Evolutionary conservation across 495 filamentous ascomycete species (phyloP).

Genomic region (Trichoderma virens): DNA sequence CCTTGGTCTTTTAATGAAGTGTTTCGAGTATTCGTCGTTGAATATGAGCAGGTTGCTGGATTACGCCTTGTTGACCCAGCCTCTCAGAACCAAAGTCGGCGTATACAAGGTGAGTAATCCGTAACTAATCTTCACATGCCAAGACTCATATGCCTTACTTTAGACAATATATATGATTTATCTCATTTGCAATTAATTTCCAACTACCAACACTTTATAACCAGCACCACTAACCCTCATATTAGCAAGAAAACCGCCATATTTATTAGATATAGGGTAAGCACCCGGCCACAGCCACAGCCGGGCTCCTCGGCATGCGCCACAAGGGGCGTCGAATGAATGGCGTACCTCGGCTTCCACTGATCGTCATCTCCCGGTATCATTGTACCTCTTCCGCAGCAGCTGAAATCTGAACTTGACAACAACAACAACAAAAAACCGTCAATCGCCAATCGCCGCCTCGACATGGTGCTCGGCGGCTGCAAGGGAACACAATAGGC

Average conservation of each 20-base stretch:
- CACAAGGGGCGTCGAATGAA: too few relatives aligned
- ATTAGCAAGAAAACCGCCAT: too few relatives aligned
- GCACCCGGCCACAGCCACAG: not conserved
- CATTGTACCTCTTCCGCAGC: not conserved
- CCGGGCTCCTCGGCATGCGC: not conserved
- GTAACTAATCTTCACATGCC: too few relatives aligned
- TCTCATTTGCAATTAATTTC: not conserved
- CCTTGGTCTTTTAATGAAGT: too few relatives aligned
- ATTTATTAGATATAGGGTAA: not conserved
- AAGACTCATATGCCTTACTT: too few relatives aligned
- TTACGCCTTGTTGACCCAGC: too few relatives aligned
- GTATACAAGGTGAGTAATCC: too few relatives aligned
- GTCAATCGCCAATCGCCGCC: not conserved
- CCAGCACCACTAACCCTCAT: not conserved
- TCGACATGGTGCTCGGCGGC: not conserved
- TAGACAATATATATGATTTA: too few relatives aligned
- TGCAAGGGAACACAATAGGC: not conserved
- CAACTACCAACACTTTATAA: not conserved
- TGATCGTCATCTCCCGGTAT: not conserved
- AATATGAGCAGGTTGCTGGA: too few relatives aligned
- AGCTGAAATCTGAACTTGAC: not conserved
- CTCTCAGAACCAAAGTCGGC: too few relatives aligned
- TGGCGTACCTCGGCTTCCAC: conserved; percentile 6
- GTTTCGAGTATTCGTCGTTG: too few relatives aligned
- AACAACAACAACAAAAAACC: conserved; percentile 1